Conservation (phyloP, 129 eudicot species). For the Centaurea solstitialis region DNA sequence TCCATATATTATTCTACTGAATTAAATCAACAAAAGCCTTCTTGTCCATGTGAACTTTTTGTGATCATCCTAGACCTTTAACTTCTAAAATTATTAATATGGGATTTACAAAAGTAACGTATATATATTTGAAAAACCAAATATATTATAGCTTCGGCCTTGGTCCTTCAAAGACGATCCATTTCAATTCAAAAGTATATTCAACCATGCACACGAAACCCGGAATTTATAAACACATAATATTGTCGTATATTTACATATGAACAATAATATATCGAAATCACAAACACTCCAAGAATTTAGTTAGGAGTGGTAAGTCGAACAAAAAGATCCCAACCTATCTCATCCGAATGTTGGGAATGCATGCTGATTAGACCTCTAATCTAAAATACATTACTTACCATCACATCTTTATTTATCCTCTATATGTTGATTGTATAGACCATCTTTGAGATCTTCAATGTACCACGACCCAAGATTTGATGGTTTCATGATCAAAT, state of each 20-base stretch:
- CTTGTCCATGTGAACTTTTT: no score
- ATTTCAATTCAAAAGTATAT: no score
- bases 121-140: no score
- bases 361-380: no score
- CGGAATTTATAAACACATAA: neutral
- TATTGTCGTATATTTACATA: neutral
- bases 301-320: neutral
- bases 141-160: no score
- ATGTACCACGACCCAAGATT: neutral
- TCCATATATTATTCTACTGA: no score
- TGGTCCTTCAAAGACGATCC: no score
- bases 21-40: no score
- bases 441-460: neutral
- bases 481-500: neutral
- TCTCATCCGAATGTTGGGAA: neutral
- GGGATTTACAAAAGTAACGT: no score
- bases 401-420: neutral
- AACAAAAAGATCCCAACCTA: neutral
- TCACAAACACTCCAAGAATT: neutral
- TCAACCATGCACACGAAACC: no score
- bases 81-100: no score
- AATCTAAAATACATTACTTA: neutral
- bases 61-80: no score
- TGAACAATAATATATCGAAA: neutral
- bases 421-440: neutral